These are phyloP conservation scores for Exophiala xenobiotica DNA, from an alignment of 2,329 filamentous ascomycete species.

Conservation along the genomic window DNA sequence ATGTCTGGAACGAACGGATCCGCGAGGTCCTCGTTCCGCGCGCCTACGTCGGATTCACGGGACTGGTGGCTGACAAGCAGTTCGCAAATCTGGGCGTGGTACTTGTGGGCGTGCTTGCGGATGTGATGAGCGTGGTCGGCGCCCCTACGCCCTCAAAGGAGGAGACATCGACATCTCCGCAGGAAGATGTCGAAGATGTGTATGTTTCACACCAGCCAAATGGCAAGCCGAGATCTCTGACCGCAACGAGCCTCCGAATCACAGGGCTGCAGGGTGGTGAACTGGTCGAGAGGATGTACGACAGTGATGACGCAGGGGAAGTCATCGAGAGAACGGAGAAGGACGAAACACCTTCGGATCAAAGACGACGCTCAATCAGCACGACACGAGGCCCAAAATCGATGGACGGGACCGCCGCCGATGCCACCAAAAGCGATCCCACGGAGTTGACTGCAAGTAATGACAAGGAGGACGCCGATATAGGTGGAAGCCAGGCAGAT, in stretches of 20 bases:
- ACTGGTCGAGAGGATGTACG: slow-evolving; percentile 23
- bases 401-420: too few relatives aligned
- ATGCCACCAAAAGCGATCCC: too few relatives aligned
- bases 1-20: slow-evolving; percentile 40
- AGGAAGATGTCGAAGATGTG: too few relatives aligned
- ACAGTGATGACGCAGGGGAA: slow-evolving; percentile 24
- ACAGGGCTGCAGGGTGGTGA: slow-evolving; percentile 22
- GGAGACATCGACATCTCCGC: slow-evolving; percentile 22
- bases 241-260: slow-evolving; percentile 10
- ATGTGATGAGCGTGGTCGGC: slow-evolving; percentile 51
- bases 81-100: slow-evolving; percentile 70
- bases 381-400: too few relatives aligned
- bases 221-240: slow-evolving; percentile 3
- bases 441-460: too few relatives aligned
- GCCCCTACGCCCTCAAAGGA: slow-evolving; percentile 24
- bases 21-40: slow-evolving; percentile 42
- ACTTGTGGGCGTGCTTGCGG: slow-evolving; percentile 64
- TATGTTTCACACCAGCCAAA: not conserved
- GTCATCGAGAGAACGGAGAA: slow-evolving; percentile 14
- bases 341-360: not conserved
- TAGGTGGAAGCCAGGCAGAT: too few relatives aligned
- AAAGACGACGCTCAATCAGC: too few relatives aligned
- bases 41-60: slow-evolving; percentile 59
- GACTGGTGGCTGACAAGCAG: slow-evolving; percentile 68
- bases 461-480: too few relatives aligned